phyloP scores from a whole-genome alignment of 441 rosid species.

The Hypseocharis bilobata region DNA sequence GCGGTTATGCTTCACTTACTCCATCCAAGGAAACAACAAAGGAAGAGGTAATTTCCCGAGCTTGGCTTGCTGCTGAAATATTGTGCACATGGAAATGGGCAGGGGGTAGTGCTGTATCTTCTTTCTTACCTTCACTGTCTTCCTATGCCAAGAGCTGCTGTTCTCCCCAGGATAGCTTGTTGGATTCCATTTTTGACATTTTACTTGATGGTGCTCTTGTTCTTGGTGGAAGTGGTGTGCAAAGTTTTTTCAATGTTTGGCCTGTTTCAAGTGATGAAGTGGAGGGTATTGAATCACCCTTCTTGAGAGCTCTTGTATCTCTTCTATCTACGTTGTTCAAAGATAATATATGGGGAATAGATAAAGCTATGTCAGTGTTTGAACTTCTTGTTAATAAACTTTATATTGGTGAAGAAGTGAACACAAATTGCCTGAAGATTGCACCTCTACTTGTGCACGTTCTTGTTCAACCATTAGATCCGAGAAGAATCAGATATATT shows the following conservation, averaged over 20 bases:
- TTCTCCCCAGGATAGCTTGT: slow-evolving; percentile 30
- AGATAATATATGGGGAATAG: slow-evolving; percentile 54
- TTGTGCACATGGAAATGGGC: slow-evolving; percentile 93
- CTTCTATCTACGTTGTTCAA: slow-evolving; percentile 53
- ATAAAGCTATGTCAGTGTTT: slow-evolving; percentile 56
- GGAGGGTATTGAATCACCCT: slow-evolving; percentile 55
- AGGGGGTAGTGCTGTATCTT: slow-evolving; percentile 60
- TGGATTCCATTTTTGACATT: slow-evolving; percentile 61
- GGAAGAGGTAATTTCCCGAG: slow-evolving; percentile 36
- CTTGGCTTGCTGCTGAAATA: slow-evolving; percentile 88
- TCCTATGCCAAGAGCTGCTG: slow-evolving; percentile 40
- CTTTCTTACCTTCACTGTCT: slow-evolving; percentile 63
- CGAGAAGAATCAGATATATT: slow-evolving; percentile 26
- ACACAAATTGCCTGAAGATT: slow-evolving; percentile 57
- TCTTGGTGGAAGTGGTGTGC: slow-evolving; percentile 40
- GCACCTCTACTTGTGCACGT: slow-evolving; percentile 52
- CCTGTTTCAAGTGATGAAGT: slow-evolving; percentile 37
- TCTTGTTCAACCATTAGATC: slow-evolving; percentile 43
- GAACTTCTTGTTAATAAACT: slow-evolving; percentile 54
- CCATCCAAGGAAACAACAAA: slow-evolving; percentile 27
- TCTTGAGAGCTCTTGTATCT: slow-evolving; percentile 69
- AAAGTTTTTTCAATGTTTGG: slow-evolving; percentile 35
- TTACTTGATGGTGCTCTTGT: slow-evolving; percentile 76
- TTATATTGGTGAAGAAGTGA: slow-evolving; percentile 60
- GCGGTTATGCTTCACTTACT: slow-evolving; percentile 20